Percentiles rank a stretch among this genome's conserved stretches.
Conservation (phyloP, 1,284 basidiomycete species). For the Crucibulum cyathiforme region DNA sequence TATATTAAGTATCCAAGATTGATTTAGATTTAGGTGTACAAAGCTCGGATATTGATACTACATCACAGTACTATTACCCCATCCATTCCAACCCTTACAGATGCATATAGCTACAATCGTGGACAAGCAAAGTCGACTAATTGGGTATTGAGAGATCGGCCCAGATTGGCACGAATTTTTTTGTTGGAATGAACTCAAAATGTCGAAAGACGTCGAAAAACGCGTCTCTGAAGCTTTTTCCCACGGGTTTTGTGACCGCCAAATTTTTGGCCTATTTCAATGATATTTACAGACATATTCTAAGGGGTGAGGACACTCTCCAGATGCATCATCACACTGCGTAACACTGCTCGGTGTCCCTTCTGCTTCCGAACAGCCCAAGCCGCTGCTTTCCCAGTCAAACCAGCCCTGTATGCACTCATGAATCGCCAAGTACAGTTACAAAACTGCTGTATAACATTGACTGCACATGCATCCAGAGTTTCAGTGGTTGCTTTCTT, state of each 20-base stretch:
- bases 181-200: background rate
- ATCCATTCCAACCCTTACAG: no score
- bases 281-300: background rate
- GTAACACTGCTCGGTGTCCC: constrained; percentile 20
- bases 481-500: constrained; percentile 21
- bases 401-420: constrained; percentile 20
- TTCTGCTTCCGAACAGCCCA: constrained; percentile 34
- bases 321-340: constrained; percentile 21
- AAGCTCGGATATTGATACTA: no score
- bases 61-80: no score
- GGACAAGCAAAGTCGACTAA: background rate
- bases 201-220: background rate
- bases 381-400: constrained; percentile 27
- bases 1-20: no score
- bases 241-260: constrained; percentile 1
- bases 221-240: background rate
- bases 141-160: background rate
- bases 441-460: constrained; percentile 25
- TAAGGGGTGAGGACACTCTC: constrained; percentile 14
- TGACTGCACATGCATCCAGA: constrained; percentile 23
- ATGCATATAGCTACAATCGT: no score
- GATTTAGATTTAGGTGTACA: no score
- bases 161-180: background rate
- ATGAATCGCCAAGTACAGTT: constrained; percentile 25
- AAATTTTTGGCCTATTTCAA: constrained; percentile 8